Conservation (phyloP, 2,329 filamentous ascomycete species). For the Phyllosticta citriasiana region DNA sequence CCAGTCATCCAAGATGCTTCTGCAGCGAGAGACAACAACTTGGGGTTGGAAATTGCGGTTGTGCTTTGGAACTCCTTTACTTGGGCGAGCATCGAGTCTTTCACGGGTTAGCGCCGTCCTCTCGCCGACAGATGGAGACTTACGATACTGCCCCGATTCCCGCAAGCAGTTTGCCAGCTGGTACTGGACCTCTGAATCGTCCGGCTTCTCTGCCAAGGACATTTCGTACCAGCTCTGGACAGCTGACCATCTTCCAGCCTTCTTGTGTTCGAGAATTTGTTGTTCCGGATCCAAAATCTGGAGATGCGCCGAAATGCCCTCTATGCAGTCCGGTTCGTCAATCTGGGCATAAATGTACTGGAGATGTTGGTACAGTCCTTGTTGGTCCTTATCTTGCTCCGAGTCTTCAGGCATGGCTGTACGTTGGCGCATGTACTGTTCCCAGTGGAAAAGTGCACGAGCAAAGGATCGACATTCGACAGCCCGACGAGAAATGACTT, state of each 20-base stretch:
- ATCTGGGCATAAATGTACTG: conserved; percentile 96
- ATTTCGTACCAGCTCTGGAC: conserved; percentile 98
- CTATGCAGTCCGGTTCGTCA: conserved; percentile 92
- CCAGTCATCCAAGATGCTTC: conserved; percentile 89
- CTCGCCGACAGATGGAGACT: conserved; percentile 16
- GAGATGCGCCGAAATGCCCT: conserved; percentile 83
- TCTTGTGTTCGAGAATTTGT: conserved; percentile 84
- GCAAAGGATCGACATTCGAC: conserved; percentile 93
- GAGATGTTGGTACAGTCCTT: conserved; percentile 62
- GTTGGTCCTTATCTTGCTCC: conserved; percentile 42
- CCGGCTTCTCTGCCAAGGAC: conserved; percentile 67
- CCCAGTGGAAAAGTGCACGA: conserved; percentile 85
- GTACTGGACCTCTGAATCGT: conserved; percentile 66
- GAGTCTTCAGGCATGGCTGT: conserved; percentile 34
- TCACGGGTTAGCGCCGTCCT: conserved; percentile 13
- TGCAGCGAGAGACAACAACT: conserved; percentile 70
- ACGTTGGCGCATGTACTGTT: conserved; percentile 67
- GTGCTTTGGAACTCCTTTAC: conserved; percentile 60
- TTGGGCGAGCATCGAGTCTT: conserved; percentile 77
- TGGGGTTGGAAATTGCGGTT: conserved; percentile 18
- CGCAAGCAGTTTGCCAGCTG: conserved; percentile 81
- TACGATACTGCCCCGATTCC: conserved; percentile 91
- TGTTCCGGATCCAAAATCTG: conserved; percentile 85
- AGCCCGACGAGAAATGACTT: conserved; percentile 69
- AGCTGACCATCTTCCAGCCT: conserved; percentile 85